A percentile compares a stretch with the other conserved stretches of the same genome.
These are phyloP conservation scores for Gymnopilus dilepis DNA, from an alignment of 768 basidiomycete genomes.

Conservation along the genomic window DNA sequence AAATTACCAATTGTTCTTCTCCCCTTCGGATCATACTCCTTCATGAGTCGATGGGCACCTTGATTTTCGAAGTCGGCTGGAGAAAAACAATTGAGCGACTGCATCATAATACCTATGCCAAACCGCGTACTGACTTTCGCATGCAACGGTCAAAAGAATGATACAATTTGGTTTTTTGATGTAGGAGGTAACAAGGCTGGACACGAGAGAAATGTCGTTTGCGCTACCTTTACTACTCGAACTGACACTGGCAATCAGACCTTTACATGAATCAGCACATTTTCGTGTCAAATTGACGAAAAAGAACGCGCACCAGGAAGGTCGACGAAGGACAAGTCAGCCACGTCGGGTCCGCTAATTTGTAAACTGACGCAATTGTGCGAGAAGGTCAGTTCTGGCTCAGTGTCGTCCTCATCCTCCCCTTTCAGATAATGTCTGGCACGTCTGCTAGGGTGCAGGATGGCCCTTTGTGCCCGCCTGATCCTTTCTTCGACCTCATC, in stretches of 20 bases:
- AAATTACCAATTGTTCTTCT: conserved; percentile 71
- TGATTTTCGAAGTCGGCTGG: conserved; percentile 84
- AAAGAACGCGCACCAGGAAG: conserved; percentile 50
- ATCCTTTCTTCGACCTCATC: conserved; percentile 67
- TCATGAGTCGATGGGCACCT: conserved; percentile 49
- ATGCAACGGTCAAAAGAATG: conserved; percentile 63
- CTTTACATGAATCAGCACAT: conserved; percentile 30
- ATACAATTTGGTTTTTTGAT: conserved; percentile 68
- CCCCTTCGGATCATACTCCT: conserved; percentile 62
- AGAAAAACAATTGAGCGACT: background rate
- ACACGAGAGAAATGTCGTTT: conserved; percentile 66
- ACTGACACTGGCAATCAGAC: conserved; percentile 63
- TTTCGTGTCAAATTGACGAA: background rate
- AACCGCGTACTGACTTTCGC: conserved; percentile 55
- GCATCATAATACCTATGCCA: too few relatives aligned
- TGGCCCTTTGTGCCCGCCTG: conserved; percentile 66
- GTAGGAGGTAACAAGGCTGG: conserved; percentile 59
- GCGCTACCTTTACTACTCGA: conserved; percentile 46
- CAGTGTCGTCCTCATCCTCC: conserved; percentile 31
- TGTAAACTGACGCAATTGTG: conserved; percentile 60
- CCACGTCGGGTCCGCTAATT: conserved; percentile 63
- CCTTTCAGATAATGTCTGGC: conserved; percentile 44
- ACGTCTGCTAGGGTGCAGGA: conserved; percentile 58
- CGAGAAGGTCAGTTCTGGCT: conserved; percentile 48
- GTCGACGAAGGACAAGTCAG: conserved; percentile 70